Percentiles rank a stretch among this genome's conserved stretches.
Evolutionary conservation across 805 yeast species (phyloP).

Genomic region (Saturnispora dispora): DNA sequence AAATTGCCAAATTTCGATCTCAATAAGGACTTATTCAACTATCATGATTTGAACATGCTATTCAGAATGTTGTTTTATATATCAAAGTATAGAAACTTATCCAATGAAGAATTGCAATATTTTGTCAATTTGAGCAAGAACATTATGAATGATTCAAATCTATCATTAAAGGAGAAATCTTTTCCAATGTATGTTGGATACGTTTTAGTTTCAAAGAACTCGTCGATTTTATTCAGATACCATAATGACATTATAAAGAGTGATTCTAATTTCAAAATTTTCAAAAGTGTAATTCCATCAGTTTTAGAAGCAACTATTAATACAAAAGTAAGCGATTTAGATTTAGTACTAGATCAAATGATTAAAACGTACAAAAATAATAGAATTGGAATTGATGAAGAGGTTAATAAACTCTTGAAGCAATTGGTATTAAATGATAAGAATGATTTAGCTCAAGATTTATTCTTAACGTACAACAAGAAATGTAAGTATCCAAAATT

Average conservation of each 20-base stretch:
- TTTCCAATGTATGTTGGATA: conserved; percentile 8
- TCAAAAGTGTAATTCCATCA: conserved; percentile 1
- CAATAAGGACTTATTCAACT: not conserved
- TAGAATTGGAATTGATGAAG: conserved; percentile 3
- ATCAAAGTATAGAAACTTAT: conserved; percentile 1
- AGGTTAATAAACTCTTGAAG: conserved; percentile 7
- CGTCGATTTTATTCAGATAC: conserved; percentile 9
- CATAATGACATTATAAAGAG: conserved; percentile 6
- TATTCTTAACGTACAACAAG: conserved; percentile 9
- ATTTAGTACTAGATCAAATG: conserved; percentile 7
- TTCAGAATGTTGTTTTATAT: conserved; percentile 7
- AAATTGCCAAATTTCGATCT: not conserved
- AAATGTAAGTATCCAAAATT: conserved; percentile 5
- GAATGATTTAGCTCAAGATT: conserved; percentile 11
- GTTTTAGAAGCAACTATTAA: conserved; percentile 7
- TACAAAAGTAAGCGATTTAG: conserved; percentile 9
- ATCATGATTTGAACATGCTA: conserved; percentile 3
- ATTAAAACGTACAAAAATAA: not conserved
- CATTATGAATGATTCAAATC: not conserved
- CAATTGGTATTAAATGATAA: conserved; percentile 6
- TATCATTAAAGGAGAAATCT: conserved; percentile 4
- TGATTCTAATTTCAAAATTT: conserved; percentile 9
- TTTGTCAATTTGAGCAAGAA: conserved; percentile 7
- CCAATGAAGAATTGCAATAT: conserved; percentile 4
- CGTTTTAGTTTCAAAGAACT: conserved; percentile 8